Base-by-base conservation (phyloP, 345 rosid genomes). In the Rubroshorea leprosula region DNA sequence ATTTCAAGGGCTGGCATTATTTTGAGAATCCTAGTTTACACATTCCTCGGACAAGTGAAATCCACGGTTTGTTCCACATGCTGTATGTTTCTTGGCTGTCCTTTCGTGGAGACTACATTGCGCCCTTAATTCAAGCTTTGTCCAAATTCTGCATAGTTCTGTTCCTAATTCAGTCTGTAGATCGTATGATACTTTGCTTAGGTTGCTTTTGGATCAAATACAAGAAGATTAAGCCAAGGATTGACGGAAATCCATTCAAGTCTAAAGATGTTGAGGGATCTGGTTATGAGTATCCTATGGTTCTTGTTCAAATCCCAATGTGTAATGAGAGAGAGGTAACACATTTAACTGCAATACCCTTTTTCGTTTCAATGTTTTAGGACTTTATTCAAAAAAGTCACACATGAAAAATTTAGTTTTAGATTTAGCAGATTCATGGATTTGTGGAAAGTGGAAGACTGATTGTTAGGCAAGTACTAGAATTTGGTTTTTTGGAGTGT, bases 241-340 rank as follows among this genome's bases (percentile, higher is more conserved):
- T 87, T 19, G 72, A 70, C 6, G 83, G 80, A 45, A 68, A 83
- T 60, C 81, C 87, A 5, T 84, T 80, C 66, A 68, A 71, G 65
- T 67, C 78, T 13, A 76, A 59, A 64, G 89, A 78, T 72, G 77
- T 71, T 51, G 89, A 84, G 58, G 78, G 81, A 52, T 63, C 77
- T 4, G 65, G 75, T 10, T 78, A 29, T 62, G 72, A 58, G 65
- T 84, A 80, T 55, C 96, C 96, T 23, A 82, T 74, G 91, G 89
- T 83, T 76, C 96, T 87, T 70, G 92, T 87, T 84, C 84, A 39
- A 92, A 87, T 57, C n/a, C n/a, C n/a, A n/a, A n/a, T n/a, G n/a
- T n/a, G n/a, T n/a, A n/a, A n/a, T n/a, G n/a, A n/a, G n/a, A 85
- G 73, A 61, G 89, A 84, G 89, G 92, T 84, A 74, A 66, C n/a